A percentile compares a stretch with the other conserved stretches of the same genome.
phyloP scores from a whole-genome alignment of 352 stramenopile genomes.

The Elongisporangium anandrum region DNA sequence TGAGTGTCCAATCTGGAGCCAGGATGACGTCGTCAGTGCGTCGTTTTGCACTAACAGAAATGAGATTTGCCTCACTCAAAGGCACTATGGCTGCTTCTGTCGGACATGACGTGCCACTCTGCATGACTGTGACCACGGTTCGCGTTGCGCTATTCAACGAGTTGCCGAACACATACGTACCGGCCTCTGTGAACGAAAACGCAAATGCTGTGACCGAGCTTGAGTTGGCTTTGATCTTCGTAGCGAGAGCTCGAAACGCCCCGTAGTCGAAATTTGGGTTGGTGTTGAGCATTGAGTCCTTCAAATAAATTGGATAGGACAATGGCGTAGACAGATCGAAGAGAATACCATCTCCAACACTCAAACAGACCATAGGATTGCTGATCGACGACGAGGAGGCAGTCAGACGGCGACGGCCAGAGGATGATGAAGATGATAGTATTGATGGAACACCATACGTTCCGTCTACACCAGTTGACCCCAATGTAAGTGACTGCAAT shows the following conservation, averaged over 20 bases:
- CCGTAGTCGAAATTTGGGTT: conserved; percentile 91
- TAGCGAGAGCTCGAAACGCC: conserved; percentile 69
- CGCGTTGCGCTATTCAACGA: conserved; percentile 61
- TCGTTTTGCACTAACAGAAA: conserved; percentile 74
- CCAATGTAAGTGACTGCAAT: conserved; percentile 48
- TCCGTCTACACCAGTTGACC: conserved; percentile 48
- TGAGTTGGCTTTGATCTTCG: conserved; percentile 53
- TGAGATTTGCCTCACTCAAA: conserved; percentile 84
- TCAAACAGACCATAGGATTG: conserved; percentile 88
- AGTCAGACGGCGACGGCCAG: conserved; percentile 10
- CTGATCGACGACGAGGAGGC: conserved; percentile 26
- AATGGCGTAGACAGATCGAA: conserved; percentile 82
- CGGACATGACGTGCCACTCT: conserved; percentile 55
- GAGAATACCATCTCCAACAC: conserved; percentile 71
- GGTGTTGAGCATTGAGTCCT: conserved; percentile 94
- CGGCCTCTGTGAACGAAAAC: conserved; percentile 81
- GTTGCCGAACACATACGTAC: conserved; percentile 88
- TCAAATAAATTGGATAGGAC: conserved; percentile 91
- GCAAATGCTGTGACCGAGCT: conserved; percentile 74
- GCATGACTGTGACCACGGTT: conserved; percentile 87
- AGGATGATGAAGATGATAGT: conserved; percentile 9
- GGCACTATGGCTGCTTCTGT: conserved; percentile 82
- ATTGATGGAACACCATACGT: conserved; percentile 50
- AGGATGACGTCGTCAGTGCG: conserved; percentile 80
- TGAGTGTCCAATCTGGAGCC: conserved; percentile 85